Evolutionary conservation across 2,329 filamentous ascomycete species (phyloP).

Genomic region (Clathrospora elynae): DNA sequence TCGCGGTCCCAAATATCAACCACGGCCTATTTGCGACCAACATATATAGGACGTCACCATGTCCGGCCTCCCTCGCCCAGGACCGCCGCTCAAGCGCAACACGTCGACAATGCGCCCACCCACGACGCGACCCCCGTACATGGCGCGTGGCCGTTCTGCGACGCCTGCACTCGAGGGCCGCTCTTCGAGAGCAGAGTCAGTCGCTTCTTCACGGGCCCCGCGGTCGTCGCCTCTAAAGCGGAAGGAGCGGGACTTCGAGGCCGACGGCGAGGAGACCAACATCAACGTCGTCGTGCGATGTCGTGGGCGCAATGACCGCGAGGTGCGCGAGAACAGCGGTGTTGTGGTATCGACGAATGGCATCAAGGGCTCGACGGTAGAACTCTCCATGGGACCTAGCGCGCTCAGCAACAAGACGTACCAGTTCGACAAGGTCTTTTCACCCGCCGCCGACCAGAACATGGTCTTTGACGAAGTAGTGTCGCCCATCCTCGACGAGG

Average conservation of each 20-base stretch:
- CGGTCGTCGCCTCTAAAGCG: conserved; percentile 69
- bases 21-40: conserved; percentile 24
- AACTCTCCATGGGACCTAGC: conserved; percentile 89
- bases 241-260: conserved; percentile 84
- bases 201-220: conserved; percentile 59
- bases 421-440: conserved; percentile 96
- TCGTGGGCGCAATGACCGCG: conserved; percentile 87
- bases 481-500: conserved; percentile 88
- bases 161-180: conserved; percentile 57
- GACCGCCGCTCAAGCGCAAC: conserved; percentile 56
- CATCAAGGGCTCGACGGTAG: conserved; percentile 81
- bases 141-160: conserved; percentile 57
- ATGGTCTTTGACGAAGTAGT: conserved; percentile 97
- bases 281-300: conserved; percentile 98
- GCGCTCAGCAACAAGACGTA: conserved; percentile 96
- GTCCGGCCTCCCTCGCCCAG: conserved; percentile 61
- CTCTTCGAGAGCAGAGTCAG: conserved; percentile 72
- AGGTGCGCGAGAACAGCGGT: conserved; percentile 91
- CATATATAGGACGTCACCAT: conserved; percentile 46
- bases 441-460: conserved; percentile 87
- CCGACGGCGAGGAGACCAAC: conserved; percentile 82
- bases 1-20: conserved; percentile 14
- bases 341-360: conserved; percentile 88
- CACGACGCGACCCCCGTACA: conserved; percentile 57
- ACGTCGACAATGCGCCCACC: conserved; percentile 60